A percentile compares a stretch with the other conserved stretches of the same genome.
Conservation (phyloP, 495 filamentous ascomycete species). For the Platismatia glauca region DNA sequence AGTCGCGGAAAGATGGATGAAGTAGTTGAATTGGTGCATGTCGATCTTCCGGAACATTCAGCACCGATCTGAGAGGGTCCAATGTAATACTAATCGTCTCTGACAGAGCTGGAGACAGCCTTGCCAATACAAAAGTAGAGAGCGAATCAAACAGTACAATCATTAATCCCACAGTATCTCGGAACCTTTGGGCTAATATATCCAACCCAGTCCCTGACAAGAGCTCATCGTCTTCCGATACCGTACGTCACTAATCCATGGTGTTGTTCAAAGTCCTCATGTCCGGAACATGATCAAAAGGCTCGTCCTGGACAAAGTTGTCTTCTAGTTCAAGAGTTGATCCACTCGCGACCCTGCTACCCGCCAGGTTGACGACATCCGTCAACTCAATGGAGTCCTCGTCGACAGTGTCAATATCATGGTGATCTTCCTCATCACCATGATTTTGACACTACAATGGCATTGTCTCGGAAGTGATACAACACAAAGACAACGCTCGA, state of each 20-base stretch:
- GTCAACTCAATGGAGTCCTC: not conserved
- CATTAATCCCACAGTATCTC: no score
- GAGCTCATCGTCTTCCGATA: not conserved
- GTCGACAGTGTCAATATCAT: not conserved
- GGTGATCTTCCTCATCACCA: not conserved
- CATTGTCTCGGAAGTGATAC: not conserved
- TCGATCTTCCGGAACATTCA: not conserved
- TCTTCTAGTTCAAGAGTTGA: not conserved
- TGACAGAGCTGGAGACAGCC: no score
- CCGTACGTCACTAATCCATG: not conserved
- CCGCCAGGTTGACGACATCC: not conserved
- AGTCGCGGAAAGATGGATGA: slow-evolving; percentile 44
- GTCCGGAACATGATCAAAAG: not conserved
- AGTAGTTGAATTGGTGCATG: slow-evolving; percentile 8
- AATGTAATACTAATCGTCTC: no score
- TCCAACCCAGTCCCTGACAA: no score
- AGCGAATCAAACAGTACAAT: no score
- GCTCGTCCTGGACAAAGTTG: not conserved
- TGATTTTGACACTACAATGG: not conserved
- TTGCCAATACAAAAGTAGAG: no score
- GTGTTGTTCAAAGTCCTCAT: not conserved
- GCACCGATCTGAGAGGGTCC: no score
- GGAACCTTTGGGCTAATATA: no score
- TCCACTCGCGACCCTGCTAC: not conserved
- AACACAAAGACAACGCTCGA: not conserved